Conservation (phyloP, 116 monocot genomes). For the Trichopus zeylanicus region DNA sequence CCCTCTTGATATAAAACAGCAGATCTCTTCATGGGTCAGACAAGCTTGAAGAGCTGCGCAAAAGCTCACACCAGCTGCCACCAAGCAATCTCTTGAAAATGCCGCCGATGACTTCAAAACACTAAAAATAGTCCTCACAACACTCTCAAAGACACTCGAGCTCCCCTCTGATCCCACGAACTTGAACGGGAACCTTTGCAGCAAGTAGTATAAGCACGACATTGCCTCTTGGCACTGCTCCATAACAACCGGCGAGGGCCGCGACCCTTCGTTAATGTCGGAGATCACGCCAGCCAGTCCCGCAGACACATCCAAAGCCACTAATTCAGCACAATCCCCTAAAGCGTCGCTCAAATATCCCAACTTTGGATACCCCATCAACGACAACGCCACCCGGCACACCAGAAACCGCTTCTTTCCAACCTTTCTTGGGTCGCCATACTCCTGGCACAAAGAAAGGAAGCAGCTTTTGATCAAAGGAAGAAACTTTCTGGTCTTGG, state of each 20-base stretch:
- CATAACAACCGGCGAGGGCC: constrained; percentile 80
- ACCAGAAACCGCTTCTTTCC: constrained; percentile 48
- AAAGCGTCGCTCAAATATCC: constrained; percentile 66
- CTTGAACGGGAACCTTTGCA: constrained; percentile 63
- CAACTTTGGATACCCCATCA: constrained; percentile 84
- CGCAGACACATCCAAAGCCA: constrained; percentile 46
- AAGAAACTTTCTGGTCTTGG: constrained; percentile 41
- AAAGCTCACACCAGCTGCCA: constrained; percentile 94
- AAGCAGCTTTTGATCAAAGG: constrained; percentile 47
- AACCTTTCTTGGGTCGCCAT: constrained; percentile 21
- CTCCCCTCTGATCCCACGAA: constrained; percentile 32
- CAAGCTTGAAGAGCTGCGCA: constrained; percentile 75
- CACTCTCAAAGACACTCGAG: constrained; percentile 24
- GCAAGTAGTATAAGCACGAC: constrained; percentile 96
- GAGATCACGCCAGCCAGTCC: constrained; percentile 48
- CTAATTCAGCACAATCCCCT: constrained; percentile 52
- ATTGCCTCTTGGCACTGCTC: constrained; percentile 99
- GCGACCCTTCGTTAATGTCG: constrained; percentile 44
- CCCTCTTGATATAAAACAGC: constrained; percentile 40
- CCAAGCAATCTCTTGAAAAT: constrained; percentile 94
- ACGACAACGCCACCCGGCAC: constrained; percentile 66
- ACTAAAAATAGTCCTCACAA: constrained; percentile 37
- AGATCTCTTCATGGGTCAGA: constrained; percentile 42
- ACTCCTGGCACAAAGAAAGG: constrained; percentile 43
- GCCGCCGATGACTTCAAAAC: constrained; percentile 68